Evolutionary conservation across 2,329 filamentous ascomycete genomes (phyloP).

Genomic region (Colletotrichum musicola): DNA sequence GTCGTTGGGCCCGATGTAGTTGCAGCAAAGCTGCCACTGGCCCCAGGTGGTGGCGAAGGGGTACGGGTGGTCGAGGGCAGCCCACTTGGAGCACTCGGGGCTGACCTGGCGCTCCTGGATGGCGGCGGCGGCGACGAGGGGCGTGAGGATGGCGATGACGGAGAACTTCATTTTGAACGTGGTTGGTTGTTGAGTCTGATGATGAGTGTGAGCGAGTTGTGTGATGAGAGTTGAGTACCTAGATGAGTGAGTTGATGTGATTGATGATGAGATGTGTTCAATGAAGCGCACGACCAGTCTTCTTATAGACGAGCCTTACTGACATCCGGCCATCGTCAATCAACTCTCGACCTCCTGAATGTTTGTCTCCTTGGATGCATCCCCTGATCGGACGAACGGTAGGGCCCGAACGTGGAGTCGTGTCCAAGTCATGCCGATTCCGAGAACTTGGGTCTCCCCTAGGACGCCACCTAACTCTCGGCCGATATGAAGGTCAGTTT

Average conservation of each 20-base stretch:
- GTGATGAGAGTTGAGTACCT: no score
- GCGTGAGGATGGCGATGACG: background rate
- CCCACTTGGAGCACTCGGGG: constrained; percentile 14
- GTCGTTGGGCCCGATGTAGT: background rate
- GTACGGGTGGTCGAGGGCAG: background rate
- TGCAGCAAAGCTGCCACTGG: background rate
- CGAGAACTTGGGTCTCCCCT: no score
- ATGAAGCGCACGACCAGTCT: no score
- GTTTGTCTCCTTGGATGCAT: background rate
- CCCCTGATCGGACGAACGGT: constrained; percentile 16
- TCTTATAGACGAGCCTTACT: no score
- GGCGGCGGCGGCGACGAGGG: constrained; percentile 12
- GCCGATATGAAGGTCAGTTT: no score
- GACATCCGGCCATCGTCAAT: no score
- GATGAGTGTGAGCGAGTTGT: no score
- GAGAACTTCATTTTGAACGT: background rate
- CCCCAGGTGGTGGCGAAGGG: background rate
- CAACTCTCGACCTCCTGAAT: background rate
- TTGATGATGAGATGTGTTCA: no score
- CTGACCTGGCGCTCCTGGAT: constrained; percentile 22
- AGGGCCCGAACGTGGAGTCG: background rate
- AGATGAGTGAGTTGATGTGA: no score
- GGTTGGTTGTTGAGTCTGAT: background rate
- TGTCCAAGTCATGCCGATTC: background rate
- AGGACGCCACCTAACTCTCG: no score